These are phyloP conservation scores for Hippophae tibetana DNA, from an alignment of 306 rosid species.

Conservation along the genomic window DNA sequence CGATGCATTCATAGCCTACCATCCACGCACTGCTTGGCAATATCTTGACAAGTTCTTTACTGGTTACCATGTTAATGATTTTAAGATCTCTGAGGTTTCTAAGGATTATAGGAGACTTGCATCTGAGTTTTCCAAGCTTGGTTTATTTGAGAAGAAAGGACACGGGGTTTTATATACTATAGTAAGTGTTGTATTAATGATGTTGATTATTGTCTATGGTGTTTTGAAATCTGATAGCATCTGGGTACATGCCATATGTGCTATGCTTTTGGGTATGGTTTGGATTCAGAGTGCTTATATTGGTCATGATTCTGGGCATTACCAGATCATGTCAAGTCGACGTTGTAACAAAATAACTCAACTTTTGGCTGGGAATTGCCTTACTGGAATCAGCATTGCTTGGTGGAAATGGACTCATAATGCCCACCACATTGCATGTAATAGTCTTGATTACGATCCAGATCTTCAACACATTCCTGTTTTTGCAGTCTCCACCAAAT, in stretches of 20 bases:
- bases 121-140: conserved; percentile 17
- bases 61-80: conserved; percentile 22
- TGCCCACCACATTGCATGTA: conserved; percentile 35
- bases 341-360: conserved; percentile 22
- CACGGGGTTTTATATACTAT: conserved; percentile 18
- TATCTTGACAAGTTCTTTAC: conserved; percentile 20
- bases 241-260: conserved; percentile 25
- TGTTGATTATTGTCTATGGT: conserved; percentile 17
- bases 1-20: conserved; percentile 31
- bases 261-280: conserved; percentile 21
- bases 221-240: conserved; percentile 28
- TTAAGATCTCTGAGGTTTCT: conserved; percentile 23
- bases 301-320: conserved; percentile 37
- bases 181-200: conserved; percentile 6
- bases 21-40: conserved; percentile 29
- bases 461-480: conserved; percentile 37
- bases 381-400: conserved; percentile 37
- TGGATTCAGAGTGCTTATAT: conserved; percentile 29
- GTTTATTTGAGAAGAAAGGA: conserved; percentile 38
- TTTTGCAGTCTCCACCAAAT: conserved; percentile 16
- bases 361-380: conserved; percentile 26
- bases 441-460: conserved; percentile 32
- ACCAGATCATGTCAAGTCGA: conserved; percentile 19
- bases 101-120: conserved; percentile 22
- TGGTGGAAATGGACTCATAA: conserved; percentile 47